Conservation (phyloP, 2,329 filamentous ascomycete genomes). For the Chrysoporthe austroafricana region DNA sequence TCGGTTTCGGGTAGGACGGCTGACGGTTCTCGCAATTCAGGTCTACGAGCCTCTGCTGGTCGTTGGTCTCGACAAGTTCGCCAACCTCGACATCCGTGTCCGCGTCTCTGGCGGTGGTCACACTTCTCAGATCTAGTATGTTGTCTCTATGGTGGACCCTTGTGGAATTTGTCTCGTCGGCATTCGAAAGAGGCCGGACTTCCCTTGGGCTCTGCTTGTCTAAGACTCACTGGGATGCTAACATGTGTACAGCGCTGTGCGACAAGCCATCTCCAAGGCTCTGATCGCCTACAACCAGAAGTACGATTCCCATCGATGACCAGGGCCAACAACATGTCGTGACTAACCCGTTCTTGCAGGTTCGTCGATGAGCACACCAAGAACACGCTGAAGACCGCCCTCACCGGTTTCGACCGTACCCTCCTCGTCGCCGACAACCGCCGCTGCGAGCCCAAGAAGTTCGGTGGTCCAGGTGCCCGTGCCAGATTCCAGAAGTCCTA, state of each 20-base stretch:
- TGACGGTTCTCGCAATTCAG: conserved; percentile 44
- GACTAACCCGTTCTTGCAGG: not conserved
- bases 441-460: conserved; percentile 99
- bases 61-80: conserved; percentile 96
- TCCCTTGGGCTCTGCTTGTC: not conserved
- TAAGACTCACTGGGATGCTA: conserved; percentile 11
- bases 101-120: conserved; percentile 97
- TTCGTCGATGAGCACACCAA: conserved; percentile 99
- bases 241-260: conserved; percentile 67
- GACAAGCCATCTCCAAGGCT: conserved; percentile 97
- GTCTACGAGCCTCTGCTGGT: conserved; percentile 99
- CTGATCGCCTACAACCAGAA: conserved; percentile 81
- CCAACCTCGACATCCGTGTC: conserved; percentile 95
- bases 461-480: conserved; percentile 90
- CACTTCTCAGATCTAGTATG: conserved; percentile 79
- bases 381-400: conserved; percentile 97
- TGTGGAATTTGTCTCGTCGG: not conserved
- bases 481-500: conserved; percentile 99
- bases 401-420: conserved; percentile 71
- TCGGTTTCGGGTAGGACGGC: conserved; percentile 22
- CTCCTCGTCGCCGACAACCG: conserved; percentile 99
- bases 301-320: conserved; percentile 1
- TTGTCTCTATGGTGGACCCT: conserved; percentile 6
- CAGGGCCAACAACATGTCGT: not conserved
- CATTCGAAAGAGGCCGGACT: not conserved